Conservation (phyloP, 192 early-diverging fungal genomes). For the Powellomyces hirtus region DNA sequence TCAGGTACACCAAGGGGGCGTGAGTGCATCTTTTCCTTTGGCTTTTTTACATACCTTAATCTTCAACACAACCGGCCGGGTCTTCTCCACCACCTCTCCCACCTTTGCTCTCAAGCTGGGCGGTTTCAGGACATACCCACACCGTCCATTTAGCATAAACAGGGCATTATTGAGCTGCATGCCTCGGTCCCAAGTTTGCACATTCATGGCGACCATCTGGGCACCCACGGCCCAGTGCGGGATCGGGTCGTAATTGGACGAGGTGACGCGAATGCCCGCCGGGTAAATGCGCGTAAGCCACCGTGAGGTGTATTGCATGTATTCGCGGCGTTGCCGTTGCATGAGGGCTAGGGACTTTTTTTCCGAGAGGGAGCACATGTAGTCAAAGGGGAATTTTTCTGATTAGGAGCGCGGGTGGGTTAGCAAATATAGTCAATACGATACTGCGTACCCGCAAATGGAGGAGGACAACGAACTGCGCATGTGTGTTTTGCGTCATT, state of each 20-base stretch:
- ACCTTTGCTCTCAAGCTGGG: slow-evolving; percentile 32
- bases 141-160: slow-evolving; percentile 68
- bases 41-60: neutral
- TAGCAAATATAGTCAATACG: too few relatives aligned
- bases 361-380: slow-evolving; percentile 78
- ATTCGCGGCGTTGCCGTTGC: slow-evolving; percentile 51
- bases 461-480: slow-evolving; percentile 59
- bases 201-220: slow-evolving; percentile 90
- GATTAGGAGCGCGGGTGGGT: slow-evolving; percentile 22
- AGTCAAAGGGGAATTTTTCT: slow-evolving; percentile 54
- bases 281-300: slow-evolving; percentile 82
- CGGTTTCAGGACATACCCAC: slow-evolving; percentile 84
- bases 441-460: slow-evolving; percentile 55
- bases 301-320: slow-evolving; percentile 53
- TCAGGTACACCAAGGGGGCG: neutral
- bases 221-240: slow-evolving; percentile 76
- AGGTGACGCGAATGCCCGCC: slow-evolving; percentile 69
- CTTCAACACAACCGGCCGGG: neutral
- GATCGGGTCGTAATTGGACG: slow-evolving; percentile 82
- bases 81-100: neutral
- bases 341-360: slow-evolving; percentile 52
- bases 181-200: slow-evolving; percentile 73
- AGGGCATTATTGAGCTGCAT: slow-evolving; percentile 86
- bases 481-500: too few relatives aligned
- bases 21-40: neutral